phyloP scores from a whole-genome alignment of 1,284 basidiomycete genomes.

The Grifola frondosa region DNA sequence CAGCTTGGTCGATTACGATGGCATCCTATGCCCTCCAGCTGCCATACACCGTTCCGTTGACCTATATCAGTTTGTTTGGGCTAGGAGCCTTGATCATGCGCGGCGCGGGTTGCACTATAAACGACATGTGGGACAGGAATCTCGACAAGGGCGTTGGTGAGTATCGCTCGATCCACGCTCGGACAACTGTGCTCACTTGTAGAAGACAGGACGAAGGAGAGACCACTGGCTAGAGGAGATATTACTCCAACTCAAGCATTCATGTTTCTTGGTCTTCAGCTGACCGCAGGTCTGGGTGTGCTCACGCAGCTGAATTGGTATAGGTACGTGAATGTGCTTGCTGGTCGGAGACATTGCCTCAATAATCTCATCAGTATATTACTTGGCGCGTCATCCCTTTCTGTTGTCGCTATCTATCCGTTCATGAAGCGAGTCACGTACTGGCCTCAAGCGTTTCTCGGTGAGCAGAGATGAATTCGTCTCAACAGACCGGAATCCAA shows the following conservation, averaged over 20 bases:
- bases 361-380: conserved; percentile 61
- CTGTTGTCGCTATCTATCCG: conserved; percentile 88
- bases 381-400: conserved; percentile 88
- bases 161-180: conserved; percentile 30
- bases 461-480: conserved; percentile 43
- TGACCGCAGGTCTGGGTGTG: conserved; percentile 85
- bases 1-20: conserved; percentile 97
- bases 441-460: conserved; percentile 95
- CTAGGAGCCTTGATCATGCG: conserved; percentile 94
- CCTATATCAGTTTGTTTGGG: conserved; percentile 84
- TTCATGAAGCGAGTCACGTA: conserved; percentile 98
- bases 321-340: conserved; percentile 55
- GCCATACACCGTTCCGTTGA: conserved; percentile 67
- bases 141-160: conserved; percentile 90
- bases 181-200: conserved; percentile 41
- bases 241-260: conserved; percentile 78
- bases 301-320: conserved; percentile 94
- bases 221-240: conserved; percentile 82
- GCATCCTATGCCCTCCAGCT: conserved; percentile 76
- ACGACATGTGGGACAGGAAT: conserved; percentile 97
- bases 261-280: conserved; percentile 81
- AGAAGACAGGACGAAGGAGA: conserved; percentile 65
- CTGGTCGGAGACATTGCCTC: not conserved
- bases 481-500: no score
- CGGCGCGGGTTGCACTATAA: conserved; percentile 97